A percentile compares a stretch with the other conserved stretches of the same genome.
Conservation (phyloP, 768 basidiomycete species). For the Trametes cubensis region DNA sequence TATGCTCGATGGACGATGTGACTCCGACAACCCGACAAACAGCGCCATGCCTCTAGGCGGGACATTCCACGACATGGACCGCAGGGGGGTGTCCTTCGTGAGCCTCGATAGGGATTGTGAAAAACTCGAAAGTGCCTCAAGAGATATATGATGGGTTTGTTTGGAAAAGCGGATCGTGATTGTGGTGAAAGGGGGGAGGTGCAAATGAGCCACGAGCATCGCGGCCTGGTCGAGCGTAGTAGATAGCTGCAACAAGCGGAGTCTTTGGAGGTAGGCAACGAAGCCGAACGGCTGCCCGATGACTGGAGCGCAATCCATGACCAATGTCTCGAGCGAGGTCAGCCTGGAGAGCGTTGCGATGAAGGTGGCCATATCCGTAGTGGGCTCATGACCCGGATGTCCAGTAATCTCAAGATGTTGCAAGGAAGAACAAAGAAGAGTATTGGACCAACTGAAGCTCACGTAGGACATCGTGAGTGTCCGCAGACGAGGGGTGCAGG, state of each 20-base stretch:
- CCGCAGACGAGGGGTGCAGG: not conserved
- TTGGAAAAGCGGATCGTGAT: not conserved
- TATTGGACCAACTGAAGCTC: constrained; percentile 7
- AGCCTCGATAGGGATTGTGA: not conserved
- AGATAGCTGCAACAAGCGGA: not conserved
- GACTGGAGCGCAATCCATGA: not conserved
- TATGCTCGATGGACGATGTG: not conserved
- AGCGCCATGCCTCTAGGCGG: not conserved
- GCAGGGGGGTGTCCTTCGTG: not conserved
- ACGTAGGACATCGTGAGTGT: constrained; percentile 3
- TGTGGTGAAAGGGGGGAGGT: not conserved
- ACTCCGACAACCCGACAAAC: not conserved
- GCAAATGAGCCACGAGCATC: not conserved
- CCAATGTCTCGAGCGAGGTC: not conserved
- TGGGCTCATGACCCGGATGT: not conserved
- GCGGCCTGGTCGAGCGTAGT: not conserved
- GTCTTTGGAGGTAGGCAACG: not conserved
- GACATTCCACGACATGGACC: not conserved
- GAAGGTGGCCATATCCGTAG: not conserved
- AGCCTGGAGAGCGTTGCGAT: not conserved
- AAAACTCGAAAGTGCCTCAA: not conserved
- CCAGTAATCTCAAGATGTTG: not conserved
- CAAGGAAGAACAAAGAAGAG: constrained; percentile 2
- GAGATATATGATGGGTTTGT: too few species aligned
- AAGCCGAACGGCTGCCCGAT: not conserved